Conservation (phyloP, 805 yeast species). For the Pichia manshurica region DNA sequence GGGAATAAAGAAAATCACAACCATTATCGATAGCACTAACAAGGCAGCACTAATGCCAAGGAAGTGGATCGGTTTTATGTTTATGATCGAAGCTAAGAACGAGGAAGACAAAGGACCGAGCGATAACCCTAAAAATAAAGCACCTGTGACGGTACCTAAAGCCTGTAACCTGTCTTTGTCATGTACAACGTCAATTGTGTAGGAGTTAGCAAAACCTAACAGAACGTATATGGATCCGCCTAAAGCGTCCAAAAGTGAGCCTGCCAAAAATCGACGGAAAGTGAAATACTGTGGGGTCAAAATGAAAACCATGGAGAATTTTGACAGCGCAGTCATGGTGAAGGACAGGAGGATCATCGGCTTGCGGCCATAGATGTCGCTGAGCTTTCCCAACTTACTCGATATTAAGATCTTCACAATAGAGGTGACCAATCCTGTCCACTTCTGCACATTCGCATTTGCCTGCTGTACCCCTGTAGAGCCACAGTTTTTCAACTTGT, state of each 20-base stretch:
- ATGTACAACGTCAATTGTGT: conserved; percentile 68
- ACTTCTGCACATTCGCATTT: conserved; percentile 46
- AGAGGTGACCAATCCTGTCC: conserved; percentile 37
- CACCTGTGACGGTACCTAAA: conserved; percentile 55
- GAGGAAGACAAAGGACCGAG: conserved; percentile 62
- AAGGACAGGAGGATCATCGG: conserved; percentile 35
- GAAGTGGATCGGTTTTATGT: conserved; percentile 26
- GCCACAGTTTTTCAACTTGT: conserved; percentile 28
- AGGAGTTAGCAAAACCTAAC: conserved; percentile 58
- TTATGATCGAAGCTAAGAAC: conserved; percentile 19
- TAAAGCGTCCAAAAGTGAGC: conserved; percentile 40
- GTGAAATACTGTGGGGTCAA: conserved; percentile 29
- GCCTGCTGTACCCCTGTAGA: conserved; percentile 36
- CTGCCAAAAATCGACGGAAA: conserved; percentile 35
- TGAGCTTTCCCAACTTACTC: conserved; percentile 56
- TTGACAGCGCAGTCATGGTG: conserved; percentile 18
- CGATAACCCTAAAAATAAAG: conserved; percentile 54
- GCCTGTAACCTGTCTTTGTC: conserved; percentile 51
- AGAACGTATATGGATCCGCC: conserved; percentile 62
- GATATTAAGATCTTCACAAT: conserved; percentile 45
- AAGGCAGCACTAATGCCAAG: conserved; percentile 27
- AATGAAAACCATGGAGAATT: conserved; percentile 13
- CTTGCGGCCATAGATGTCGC: conserved; percentile 62
- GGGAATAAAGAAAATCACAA: conserved; percentile 39
- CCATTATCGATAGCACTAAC: conserved; percentile 31